Evolutionary conservation across 2,329 filamentous ascomycete species (phyloP).

Genomic region (Aspergillus sp.): DNA sequence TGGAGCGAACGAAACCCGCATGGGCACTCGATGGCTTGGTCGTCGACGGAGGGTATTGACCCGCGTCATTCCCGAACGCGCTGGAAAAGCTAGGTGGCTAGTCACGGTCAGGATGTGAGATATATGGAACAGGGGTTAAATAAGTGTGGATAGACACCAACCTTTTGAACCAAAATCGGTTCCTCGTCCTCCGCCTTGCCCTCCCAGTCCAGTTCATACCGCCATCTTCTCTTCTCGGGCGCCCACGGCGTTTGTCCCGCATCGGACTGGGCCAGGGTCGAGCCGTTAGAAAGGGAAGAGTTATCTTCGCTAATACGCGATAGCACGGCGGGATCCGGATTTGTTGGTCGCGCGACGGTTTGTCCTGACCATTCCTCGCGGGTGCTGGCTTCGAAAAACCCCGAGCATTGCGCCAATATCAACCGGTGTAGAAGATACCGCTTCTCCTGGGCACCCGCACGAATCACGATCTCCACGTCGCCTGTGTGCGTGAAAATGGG

Average conservation of each 20-base stretch:
- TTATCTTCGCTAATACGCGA: slow-evolving; percentile 38
- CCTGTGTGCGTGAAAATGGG: slow-evolving; percentile 86
- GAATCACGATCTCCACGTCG: slow-evolving; percentile 86
- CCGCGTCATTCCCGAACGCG: slow-evolving; percentile 56
- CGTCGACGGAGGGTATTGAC: slow-evolving; percentile 53
- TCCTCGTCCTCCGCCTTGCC: slow-evolving; percentile 68
- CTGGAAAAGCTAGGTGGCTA: slow-evolving; percentile 45
- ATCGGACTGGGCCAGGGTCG: slow-evolving; percentile 38
- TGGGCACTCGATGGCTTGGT: slow-evolving; percentile 63
- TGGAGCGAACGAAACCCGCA: slow-evolving; percentile 79
- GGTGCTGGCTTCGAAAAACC: slow-evolving; percentile 82
- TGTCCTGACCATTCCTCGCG: slow-evolving; percentile 71
- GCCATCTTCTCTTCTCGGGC: slow-evolving; percentile 66
- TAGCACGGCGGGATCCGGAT: slow-evolving; percentile 34
- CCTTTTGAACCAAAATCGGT: slow-evolving; percentile 84
- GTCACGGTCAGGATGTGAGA: neutral
- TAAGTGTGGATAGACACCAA: slow-evolving; percentile 35
- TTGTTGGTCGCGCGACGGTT: slow-evolving; percentile 44
- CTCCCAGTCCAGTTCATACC: slow-evolving; percentile 82
- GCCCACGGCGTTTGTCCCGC: slow-evolving; percentile 41
- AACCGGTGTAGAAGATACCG: slow-evolving; percentile 84
- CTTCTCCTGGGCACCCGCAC: slow-evolving; percentile 68
- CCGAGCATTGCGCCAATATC: slow-evolving; percentile 84
- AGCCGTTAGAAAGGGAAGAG: slow-evolving; percentile 35
- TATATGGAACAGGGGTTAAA: neutral